phyloP scores from a whole-genome alignment of 306 rosid species.

The Cicer chorassanicum region DNA sequence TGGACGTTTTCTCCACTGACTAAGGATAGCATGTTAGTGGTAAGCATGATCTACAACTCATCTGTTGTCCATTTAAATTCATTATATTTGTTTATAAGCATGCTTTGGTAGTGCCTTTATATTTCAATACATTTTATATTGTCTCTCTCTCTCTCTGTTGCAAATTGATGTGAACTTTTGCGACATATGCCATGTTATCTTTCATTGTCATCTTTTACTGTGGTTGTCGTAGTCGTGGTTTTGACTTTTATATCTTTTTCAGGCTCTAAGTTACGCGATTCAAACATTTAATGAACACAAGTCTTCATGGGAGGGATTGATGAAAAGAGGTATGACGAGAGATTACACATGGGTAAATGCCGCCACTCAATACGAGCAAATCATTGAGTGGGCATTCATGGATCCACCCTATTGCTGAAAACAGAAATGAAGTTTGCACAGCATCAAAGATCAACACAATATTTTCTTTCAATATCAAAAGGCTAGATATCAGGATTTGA shows the following conservation, averaged over 20 bases:
- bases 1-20: constrained; percentile 83
- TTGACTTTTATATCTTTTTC: constrained; percentile 29
- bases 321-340: constrained; percentile 73
- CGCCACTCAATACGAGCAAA: constrained; percentile 75
- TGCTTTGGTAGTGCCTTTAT: constrained; percentile 1
- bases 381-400: constrained; percentile 68
- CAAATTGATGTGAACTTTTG: constrained; percentile 27
- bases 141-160: constrained; percentile 18
- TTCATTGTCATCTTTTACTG: not conserved
- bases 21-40: constrained; percentile 77
- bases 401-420: constrained; percentile 73
- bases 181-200: not conserved
- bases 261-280: constrained; percentile 69
- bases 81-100: constrained; percentile 6
- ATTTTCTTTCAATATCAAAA: not conserved
- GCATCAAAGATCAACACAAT: not conserved
- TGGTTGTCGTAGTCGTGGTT: not conserved
- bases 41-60: constrained; percentile 48
- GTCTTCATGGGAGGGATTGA: constrained; percentile 79
- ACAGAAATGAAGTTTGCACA: constrained; percentile 6
- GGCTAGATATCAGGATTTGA: constrained; percentile 2
- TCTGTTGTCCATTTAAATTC: constrained; percentile 19
- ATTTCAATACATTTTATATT: constrained; percentile 15
- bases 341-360: constrained; percentile 82
- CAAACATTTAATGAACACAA: constrained; percentile 64